Evolutionary conservation across 1,284 basidiomycete species (phyloP), one percentile per base, ranked within the genome.

Genomic region (Ganoderma lucidum): DNA sequence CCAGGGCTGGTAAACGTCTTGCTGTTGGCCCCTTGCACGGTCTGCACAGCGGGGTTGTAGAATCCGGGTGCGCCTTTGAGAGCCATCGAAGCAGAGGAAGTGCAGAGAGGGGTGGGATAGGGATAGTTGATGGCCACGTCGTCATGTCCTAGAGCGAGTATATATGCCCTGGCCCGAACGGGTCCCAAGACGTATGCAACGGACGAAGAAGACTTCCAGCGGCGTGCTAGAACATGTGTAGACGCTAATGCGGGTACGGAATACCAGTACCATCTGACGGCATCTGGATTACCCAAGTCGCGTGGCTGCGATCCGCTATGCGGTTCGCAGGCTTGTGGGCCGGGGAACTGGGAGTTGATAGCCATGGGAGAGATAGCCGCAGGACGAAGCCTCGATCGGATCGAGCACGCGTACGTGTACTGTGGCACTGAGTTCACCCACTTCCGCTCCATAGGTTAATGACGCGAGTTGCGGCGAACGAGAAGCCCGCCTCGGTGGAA

Each of bases 1-100:
- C 23, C 56, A 2, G 66, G 64, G 23, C 28, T 67, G n/a, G 53
- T 62, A 62, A 70, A 74, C 3, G 73, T 74, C 55, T 45, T 68
- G 69, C 71, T 71, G 60, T 59, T 63, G 5, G 63, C 68, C 35
- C 72, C 72, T 39, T 73, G 72, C 23, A 59, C n/a, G 12, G 72
- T 70, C 23, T 45, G 59, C 1, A 70, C 66, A n/a, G 62, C 42
- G 23, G 69, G 68, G 39, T 70, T 67, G 68, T 72, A 72, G 66
- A 72, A 72, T 4, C 66, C 53, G 30, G 66, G 71, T 2, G 68
- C 71, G 32, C 65, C 61, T n/a, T 65, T 58, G 17, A 71, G 62
- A 3, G 68, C 60, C 66, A 67, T 70, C 19, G n/a, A 9, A 12
- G n/a, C 35, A 28, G 23, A 62, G 61, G 30, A 48, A 39, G 28